These are phyloP conservation scores for Rhododendron molle DNA, from an alignment of 148 eudicot species.

Conservation along the genomic window DNA sequence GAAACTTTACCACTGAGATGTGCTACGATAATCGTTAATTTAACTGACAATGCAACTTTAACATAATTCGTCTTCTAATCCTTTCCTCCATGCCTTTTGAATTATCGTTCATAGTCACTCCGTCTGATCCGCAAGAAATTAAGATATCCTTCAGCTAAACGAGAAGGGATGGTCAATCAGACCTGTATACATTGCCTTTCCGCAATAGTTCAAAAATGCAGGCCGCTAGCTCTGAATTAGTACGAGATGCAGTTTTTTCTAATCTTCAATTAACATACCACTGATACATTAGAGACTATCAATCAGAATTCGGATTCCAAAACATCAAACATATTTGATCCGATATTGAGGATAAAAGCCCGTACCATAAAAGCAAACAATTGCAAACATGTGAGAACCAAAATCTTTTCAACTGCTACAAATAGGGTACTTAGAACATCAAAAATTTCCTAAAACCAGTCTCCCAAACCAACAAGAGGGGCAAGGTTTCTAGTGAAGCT, in stretches of 20 bases:
- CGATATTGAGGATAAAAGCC: background rate
- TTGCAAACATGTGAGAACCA: background rate
- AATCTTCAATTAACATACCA: background rate
- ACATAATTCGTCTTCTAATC: too few species aligned
- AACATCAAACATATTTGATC: background rate
- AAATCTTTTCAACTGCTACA: slow-evolving; percentile 1
- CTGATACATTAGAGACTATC: background rate
- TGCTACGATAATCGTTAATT: too few species aligned
- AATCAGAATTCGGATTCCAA: background rate
- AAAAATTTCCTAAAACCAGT: background rate
- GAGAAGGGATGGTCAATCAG: too few species aligned
- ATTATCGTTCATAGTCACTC: too few species aligned
- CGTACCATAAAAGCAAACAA: background rate
- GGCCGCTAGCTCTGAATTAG: background rate
- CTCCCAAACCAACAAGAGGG: background rate
- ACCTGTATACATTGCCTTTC: too few species aligned
- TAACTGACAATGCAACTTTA: too few species aligned
- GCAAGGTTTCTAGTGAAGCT: background rate
- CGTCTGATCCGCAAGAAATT: too few species aligned
- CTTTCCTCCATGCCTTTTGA: too few species aligned
- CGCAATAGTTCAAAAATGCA: too few species aligned
- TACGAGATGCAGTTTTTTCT: background rate
- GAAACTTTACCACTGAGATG: too few species aligned
- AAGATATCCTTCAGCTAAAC: too few species aligned
- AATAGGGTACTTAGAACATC: background rate